phyloP scores from a whole-genome alignment of 306 rosid genomes.

The Malus orientalis region DNA sequence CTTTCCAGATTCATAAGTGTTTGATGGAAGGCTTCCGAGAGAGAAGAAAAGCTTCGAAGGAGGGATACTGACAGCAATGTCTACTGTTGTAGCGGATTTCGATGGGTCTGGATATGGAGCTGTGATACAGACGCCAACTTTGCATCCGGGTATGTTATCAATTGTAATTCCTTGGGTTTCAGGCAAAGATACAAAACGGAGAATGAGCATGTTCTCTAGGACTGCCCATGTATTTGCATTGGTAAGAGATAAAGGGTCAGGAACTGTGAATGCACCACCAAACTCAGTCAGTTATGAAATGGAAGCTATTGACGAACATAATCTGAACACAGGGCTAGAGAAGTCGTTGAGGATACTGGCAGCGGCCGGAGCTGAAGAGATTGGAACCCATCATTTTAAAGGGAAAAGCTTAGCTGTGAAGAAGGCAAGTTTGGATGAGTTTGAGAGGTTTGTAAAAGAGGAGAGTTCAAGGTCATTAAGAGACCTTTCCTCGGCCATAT shows the following conservation, averaged over 20 bases:
- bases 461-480: slow-evolving; percentile 58
- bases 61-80: slow-evolving; percentile 92
- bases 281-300: slow-evolving; percentile 33
- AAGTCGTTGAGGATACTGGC: slow-evolving; percentile 64
- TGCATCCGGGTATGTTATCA: slow-evolving; percentile 84
- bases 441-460: slow-evolving; percentile 62
- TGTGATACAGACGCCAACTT: slow-evolving; percentile 73
- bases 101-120: slow-evolving; percentile 64
- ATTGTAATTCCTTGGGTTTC: slow-evolving; percentile 76
- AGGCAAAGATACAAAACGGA: slow-evolving; percentile 43
- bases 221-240: slow-evolving; percentile 76
- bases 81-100: slow-evolving; percentile 46
- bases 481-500: slow-evolving; percentile 40
- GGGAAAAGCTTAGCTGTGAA: slow-evolving; percentile 57
- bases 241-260: slow-evolving; percentile 73
- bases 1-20: slow-evolving; percentile 43
- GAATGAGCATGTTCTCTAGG: slow-evolving; percentile 60
- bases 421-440: slow-evolving; percentile 35
- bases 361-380: slow-evolving; percentile 86
- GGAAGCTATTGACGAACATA: slow-evolving; percentile 39
- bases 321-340: slow-evolving; percentile 49
- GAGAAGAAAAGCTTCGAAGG: slow-evolving; percentile 75
- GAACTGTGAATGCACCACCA: slow-evolving; percentile 30
- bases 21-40: slow-evolving; percentile 45
- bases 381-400: slow-evolving; percentile 58